Base-by-base conservation (phyloP, 2,329 filamentous ascomycete species). In the Neofusicoccum umdonicola region DNA sequence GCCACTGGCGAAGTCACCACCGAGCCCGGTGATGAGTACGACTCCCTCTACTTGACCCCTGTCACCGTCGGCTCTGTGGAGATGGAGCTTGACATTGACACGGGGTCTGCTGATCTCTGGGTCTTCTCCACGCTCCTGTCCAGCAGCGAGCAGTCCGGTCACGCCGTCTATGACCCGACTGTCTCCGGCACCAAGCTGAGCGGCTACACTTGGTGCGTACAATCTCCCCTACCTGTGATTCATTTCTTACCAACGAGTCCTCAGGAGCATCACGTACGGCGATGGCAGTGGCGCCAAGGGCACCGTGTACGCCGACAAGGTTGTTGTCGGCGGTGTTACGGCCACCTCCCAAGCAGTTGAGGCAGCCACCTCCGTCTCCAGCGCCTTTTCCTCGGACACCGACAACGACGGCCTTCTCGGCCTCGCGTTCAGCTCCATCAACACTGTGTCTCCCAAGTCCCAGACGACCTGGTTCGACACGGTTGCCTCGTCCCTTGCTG, bases 81-180 rank as follows among this genome's bases (percentile, higher is more conserved):
- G 3, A 73, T 91, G 67, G 83, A 87, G 66, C 74, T 93, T 66
- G 88, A 91, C 72, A 84, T 93, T 66, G 90, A 93, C 69, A 93
- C 90, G 13, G 88, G 82, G 67, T 89, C 81, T 67, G 82, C 87
- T 47, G 88, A 90, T 77, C 84, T 90, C 56, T 95, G 84, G 85
- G 89, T 87, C 45, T 90, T 89, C 76, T 90, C 88, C 0, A 81
- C 80, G 17, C 80, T 87, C 27, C 84, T 88, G 13, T 73, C 84
- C 4, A 69, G 77, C 4, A 76, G 77, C 15, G 76, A 86, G 57
- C 80, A 83, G 34, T 72, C 74, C 7, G 86, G 85, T 4, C 88
- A 90, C 69, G 72, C 76, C 44, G 73, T 86, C 69, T 91, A 91
- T 76, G 78, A 81, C 47, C 84, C 85, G 3, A 81, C 82, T 31